phyloP scores from a whole-genome alignment of 2,329 filamentous ascomycete genomes.

The Calonectria honghensis region DNA sequence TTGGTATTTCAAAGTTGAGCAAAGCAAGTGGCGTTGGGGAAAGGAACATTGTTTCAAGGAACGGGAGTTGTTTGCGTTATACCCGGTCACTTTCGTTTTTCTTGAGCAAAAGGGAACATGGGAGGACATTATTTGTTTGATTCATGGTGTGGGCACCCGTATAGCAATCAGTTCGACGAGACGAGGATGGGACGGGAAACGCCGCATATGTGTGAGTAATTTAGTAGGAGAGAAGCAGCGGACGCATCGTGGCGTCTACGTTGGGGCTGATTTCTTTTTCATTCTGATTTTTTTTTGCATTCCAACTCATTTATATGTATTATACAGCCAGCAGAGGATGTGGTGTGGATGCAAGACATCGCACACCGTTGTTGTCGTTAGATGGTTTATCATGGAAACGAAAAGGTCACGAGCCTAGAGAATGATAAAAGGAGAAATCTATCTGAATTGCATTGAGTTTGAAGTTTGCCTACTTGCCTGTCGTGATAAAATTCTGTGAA shows the following conservation, averaged over 20 bases:
- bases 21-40: constrained; percentile 45
- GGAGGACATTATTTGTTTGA: constrained; percentile 45
- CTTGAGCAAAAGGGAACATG: constrained; percentile 44
- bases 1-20: constrained; percentile 36
- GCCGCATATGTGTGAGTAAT: constrained; percentile 48
- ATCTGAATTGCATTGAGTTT: constrained; percentile 8
- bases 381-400: constrained; percentile 37
- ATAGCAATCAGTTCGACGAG: constrained; percentile 42
- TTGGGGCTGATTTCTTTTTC: constrained; percentile 36
- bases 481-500: not conserved
- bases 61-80: constrained; percentile 57
- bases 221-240: constrained; percentile 40
- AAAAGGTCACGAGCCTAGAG: constrained; percentile 38
- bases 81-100: constrained; percentile 57
- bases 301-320: constrained; percentile 40
- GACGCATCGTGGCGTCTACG: constrained; percentile 42
- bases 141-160: constrained; percentile 45
- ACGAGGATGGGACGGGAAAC: constrained; percentile 38
- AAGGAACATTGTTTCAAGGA: constrained; percentile 40
- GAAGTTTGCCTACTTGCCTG: not conserved
- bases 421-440: constrained; percentile 37
- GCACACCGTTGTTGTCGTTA: constrained; percentile 12
- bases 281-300: constrained; percentile 39
- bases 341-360: constrained; percentile 2
- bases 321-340: constrained; percentile 32